Evolutionary conservation across 2,329 filamentous ascomycete genomes (phyloP).

Genomic region (Plenodomus biglobosus): DNA sequence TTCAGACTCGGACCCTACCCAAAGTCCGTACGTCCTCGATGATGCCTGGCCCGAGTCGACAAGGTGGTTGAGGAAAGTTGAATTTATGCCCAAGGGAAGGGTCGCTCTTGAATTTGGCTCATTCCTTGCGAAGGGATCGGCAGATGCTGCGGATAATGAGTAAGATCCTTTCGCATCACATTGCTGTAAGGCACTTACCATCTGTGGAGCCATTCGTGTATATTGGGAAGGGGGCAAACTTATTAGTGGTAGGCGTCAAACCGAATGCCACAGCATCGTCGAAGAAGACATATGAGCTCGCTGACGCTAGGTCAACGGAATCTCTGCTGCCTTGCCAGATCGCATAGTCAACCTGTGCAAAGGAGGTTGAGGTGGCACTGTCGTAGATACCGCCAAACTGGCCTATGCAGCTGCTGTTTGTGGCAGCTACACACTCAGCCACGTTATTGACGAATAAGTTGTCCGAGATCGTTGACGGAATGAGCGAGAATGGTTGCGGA

Average conservation of each 20-base stretch:
- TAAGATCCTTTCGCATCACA: not conserved
- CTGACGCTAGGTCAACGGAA: constrained; percentile 10
- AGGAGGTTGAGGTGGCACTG: constrained; percentile 17
- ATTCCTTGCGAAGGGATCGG: constrained; percentile 9
- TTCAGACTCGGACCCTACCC: constrained; percentile 21
- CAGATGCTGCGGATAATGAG: constrained; percentile 6
- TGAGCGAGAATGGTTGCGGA: constrained; percentile 19
- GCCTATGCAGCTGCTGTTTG: constrained; percentile 19
- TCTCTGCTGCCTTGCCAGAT: constrained; percentile 20
- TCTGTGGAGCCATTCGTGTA: constrained; percentile 16
- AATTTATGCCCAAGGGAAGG: constrained; percentile 16
- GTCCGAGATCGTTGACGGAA: constrained; percentile 16
- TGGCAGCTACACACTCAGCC: constrained; percentile 15
- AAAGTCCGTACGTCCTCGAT: constrained; percentile 19
- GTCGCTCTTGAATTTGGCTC: constrained; percentile 13
- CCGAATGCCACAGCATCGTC: constrained; percentile 17
- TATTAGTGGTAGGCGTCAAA: constrained; percentile 14
- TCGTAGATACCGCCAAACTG: constrained; percentile 18
- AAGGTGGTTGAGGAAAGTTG: constrained; percentile 18
- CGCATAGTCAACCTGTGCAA: constrained; percentile 13
- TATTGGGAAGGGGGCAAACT: constrained; percentile 15
- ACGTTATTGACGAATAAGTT: constrained; percentile 20
- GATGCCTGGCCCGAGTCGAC: constrained; percentile 20
- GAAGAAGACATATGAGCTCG: constrained; percentile 18
- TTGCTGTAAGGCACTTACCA: constrained; percentile 9